Evolutionary conservation across 2,329 filamentous ascomycete species (phyloP), one percentile per base, ranked within the genome.

Genomic region (Colletotrichum sp.): DNA sequence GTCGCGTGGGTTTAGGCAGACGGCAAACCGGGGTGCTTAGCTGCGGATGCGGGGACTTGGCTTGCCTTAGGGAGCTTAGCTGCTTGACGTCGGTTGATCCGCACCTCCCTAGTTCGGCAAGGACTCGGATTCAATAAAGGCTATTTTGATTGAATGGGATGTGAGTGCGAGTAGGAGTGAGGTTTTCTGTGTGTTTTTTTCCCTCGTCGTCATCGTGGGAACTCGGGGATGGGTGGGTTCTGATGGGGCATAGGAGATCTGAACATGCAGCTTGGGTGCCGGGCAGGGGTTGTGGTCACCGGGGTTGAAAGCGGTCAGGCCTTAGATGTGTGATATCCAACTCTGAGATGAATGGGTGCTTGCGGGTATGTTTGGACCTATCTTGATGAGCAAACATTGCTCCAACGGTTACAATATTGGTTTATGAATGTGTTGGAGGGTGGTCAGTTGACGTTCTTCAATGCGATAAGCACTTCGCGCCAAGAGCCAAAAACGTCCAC

Each of bases 31-130:
- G 58, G 58, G 58, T 63, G 58, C 18, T 63, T 58, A 26, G 21
- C 16, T 43, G n/a, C 21, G 18, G 24, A 6, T 65, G 61, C 61
- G 61, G 61, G 61, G 34, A 65, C 61, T n/a, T 24, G 10, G 13
- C 32, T 21, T 52, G 43, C n/a, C n/a, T 52, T 8, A 52, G 43
- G 43, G 43, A 13, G 43, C 21, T 36, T 63, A 24, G 60, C 32
- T 63, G 0, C 13, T 36, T 24, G 36, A 21, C 8, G 26, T 30
- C 58, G 58, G 43, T 24, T 60, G 61, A 65, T 65, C 61, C 10
- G 34, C 34, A 65, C 61, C 61, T 65, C 32, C 61, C 61, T 48
- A 48, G 16, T 65, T 26, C 5, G 61, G 61, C 61, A 65, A 43
- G 61, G 34, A 15, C 21, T 24, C 34, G 32, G 30, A 5, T n/a